Conservation (phyloP, 2,329 filamentous ascomycete genomes). For the Cordyceps militaris region DNA sequence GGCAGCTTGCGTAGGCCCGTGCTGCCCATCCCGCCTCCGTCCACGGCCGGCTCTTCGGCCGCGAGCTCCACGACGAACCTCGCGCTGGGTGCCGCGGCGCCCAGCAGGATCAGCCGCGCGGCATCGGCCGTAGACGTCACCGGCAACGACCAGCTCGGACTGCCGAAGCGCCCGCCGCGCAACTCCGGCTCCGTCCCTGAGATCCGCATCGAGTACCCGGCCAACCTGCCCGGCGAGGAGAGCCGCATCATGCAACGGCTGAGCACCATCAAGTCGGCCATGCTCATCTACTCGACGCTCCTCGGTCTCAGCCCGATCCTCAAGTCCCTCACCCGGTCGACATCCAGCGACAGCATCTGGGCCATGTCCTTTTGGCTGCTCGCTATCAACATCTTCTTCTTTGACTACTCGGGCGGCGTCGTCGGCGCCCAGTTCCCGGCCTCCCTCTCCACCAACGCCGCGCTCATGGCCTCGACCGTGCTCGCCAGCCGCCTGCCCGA, state of each 20-base stretch:
- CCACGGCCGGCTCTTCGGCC: constrained; percentile 26
- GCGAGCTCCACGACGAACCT: constrained; percentile 43
- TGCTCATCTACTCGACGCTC: constrained; percentile 87
- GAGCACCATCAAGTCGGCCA: constrained; percentile 82
- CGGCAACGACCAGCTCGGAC: background rate
- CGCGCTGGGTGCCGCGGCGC: constrained; percentile 7
- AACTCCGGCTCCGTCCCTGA: background rate
- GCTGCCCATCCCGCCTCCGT: constrained; percentile 18
- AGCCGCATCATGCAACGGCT: constrained; percentile 48
- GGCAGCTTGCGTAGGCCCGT: constrained; percentile 31
- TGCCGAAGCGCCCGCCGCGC: background rate
- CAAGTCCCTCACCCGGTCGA: constrained; percentile 90
- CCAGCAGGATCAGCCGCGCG: background rate
- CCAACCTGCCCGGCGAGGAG: constrained; percentile 28
- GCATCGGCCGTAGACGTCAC: background rate
- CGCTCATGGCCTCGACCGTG: constrained; percentile 92
- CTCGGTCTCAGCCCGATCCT: constrained; percentile 90
- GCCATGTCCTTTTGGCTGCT: constrained; percentile 91
- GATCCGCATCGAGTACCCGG: constrained; percentile 5
- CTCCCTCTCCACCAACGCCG: constrained; percentile 85
- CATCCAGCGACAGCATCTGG: constrained; percentile 93
- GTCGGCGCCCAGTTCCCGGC: constrained; percentile 59
- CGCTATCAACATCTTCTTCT: constrained; percentile 94
- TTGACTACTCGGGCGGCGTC: constrained; percentile 78
- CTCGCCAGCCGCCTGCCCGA: constrained; percentile 82